These are phyloP conservation scores for Phlegmacium glaucopus DNA, from an alignment of 768 basidiomycete genomes.

Conservation along the genomic window DNA sequence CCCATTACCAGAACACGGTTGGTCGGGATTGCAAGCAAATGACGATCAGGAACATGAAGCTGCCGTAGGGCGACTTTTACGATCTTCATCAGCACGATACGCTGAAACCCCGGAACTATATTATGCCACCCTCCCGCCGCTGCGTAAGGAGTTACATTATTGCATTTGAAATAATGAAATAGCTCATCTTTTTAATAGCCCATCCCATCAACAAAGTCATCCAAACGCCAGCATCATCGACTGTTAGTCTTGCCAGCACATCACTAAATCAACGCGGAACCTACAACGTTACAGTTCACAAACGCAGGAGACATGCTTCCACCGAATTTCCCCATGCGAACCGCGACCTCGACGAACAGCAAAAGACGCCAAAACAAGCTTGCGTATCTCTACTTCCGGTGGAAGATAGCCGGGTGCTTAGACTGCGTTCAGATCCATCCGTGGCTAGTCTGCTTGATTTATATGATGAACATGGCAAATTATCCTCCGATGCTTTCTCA, in stretches of 20 bases:
- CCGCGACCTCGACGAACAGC: slow-evolving; percentile 31
- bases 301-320: slow-evolving; percentile 46
- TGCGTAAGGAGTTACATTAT: slow-evolving; percentile 50
- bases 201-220: slow-evolving; percentile 65
- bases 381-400: slow-evolving; percentile 33
- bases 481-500: slow-evolving; percentile 61
- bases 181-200: slow-evolving; percentile 31
- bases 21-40: slow-evolving; percentile 17
- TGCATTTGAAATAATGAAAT: slow-evolving; percentile 7
- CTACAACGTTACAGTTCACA: slow-evolving; percentile 71
- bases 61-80: slow-evolving; percentile 50
- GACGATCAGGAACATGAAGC: slow-evolving; percentile 52
- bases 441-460: slow-evolving; percentile 70
- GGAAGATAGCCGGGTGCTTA: slow-evolving; percentile 48
- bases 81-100: slow-evolving; percentile 71
- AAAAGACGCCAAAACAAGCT: slow-evolving; percentile 20
- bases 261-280: slow-evolving; percentile 51
- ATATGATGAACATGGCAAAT: slow-evolving; percentile 70
- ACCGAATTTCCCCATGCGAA: slow-evolving; percentile 68
- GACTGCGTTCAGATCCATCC: slow-evolving; percentile 73
- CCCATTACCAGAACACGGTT: slow-evolving; percentile 20
- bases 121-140: slow-evolving; percentile 56
- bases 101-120: slow-evolving; percentile 54
- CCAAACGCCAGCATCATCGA: slow-evolving; percentile 46
- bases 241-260: slow-evolving; percentile 50